Evolutionary conservation across 2,329 filamentous ascomycete species (phyloP).

Genomic region (Trichophyton simii): DNA sequence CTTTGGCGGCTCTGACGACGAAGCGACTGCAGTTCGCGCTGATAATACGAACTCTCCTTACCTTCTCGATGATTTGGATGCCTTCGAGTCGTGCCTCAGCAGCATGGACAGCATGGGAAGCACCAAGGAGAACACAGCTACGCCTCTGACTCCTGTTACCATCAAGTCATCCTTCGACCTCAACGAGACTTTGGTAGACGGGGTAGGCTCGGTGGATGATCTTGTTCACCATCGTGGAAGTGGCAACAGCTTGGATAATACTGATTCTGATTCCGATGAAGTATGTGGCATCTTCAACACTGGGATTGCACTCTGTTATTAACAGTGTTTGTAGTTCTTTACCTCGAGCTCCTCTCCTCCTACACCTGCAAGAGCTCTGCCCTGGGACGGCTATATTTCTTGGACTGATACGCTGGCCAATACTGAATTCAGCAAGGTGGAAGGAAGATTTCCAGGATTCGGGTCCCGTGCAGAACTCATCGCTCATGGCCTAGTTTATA

Average conservation of each 20-base stretch:
- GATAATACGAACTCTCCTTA: background rate
- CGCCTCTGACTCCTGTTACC: background rate
- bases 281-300: background rate
- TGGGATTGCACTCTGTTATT: background rate
- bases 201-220: constrained; percentile 9
- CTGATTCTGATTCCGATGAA: background rate
- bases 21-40: background rate
- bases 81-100: constrained; percentile 1
- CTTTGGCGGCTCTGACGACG: background rate
- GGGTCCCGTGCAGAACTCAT: background rate
- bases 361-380: constrained; percentile 1
- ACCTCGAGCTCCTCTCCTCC: constrained; percentile 1
- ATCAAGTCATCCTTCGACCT: background rate
- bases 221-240: constrained; percentile 8
- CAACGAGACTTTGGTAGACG: constrained; percentile 9
- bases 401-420: constrained; percentile 4
- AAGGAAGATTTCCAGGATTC: background rate
- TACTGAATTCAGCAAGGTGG: background rate
- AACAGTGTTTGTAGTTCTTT: background rate
- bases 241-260: background rate
- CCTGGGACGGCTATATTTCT: constrained; percentile 13
- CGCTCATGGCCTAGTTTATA: constrained; percentile 23
- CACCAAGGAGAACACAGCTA: background rate
- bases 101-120: background rate
- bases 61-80: constrained; percentile 1